Percentiles rank a stretch among this genome's conserved stretches.
Evolutionary conservation across 352 stramenopile species (phyloP).

Genomic region (Globisporangium cylindrosporum): DNA sequence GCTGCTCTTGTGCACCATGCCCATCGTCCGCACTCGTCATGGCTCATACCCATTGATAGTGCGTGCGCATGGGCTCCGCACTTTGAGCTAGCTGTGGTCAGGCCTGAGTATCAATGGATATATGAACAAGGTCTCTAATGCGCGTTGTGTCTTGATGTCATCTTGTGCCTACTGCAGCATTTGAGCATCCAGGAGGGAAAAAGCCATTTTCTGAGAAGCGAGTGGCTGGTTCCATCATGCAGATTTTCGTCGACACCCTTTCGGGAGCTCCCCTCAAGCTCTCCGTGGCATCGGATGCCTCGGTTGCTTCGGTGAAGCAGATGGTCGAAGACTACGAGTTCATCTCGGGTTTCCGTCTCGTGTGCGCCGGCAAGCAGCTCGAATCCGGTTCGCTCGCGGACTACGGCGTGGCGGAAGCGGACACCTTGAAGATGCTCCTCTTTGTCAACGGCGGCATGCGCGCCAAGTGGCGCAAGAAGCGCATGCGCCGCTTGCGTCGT

Average conservation of each 20-base stretch:
- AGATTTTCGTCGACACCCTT: conserved; percentile 94
- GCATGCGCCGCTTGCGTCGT: conserved; percentile 95
- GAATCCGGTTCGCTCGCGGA: conserved; percentile 86
- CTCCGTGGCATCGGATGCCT: conserved; percentile 81
- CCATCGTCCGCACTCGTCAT: no score
- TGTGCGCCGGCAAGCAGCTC: conserved; percentile 82
- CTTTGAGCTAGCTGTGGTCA: no score
- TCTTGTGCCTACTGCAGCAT: conserved; percentile 44
- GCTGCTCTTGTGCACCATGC: no score
- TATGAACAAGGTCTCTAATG: no score
- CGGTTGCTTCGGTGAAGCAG: conserved; percentile 90
- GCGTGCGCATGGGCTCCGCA: no score
- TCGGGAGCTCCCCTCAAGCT: conserved; percentile 81
- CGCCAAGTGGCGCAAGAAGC: conserved; percentile 98
- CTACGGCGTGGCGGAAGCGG: conserved; percentile 91
- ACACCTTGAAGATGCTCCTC: conserved; percentile 91
- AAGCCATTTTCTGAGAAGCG: conserved; percentile 16
- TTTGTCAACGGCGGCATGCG: conserved; percentile 93
- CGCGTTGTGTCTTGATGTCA: no score
- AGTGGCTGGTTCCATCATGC: conserved; percentile 74
- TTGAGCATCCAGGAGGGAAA: conserved; percentile 90
- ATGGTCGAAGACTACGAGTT: conserved; percentile 95
- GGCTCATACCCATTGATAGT: no score
- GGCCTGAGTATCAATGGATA: no score
- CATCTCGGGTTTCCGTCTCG: conserved; percentile 91